Percentiles rank a stretch among this genome's conserved stretches.
Conservation (phyloP, 2,329 filamentous ascomycete species). For the Ambrosiella cleistominuta region DNA sequence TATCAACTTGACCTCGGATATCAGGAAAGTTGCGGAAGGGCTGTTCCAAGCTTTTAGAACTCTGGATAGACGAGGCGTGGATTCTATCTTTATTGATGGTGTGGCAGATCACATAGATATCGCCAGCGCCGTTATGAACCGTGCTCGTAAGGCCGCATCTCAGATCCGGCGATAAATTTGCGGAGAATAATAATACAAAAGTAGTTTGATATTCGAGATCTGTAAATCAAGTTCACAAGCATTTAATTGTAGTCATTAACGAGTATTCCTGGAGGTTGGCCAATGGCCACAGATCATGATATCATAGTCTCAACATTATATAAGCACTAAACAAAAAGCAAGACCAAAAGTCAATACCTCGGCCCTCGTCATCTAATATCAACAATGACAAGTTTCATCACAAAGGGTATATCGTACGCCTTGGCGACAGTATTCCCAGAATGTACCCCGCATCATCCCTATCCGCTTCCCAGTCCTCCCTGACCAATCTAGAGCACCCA, state of each 20-base stretch:
- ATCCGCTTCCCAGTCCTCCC: not conserved
- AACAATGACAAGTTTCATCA: not conserved
- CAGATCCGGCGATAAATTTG: slow-evolving; percentile 29
- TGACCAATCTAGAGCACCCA: not conserved
- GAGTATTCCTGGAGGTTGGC: not conserved
- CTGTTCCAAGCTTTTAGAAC: slow-evolving; percentile 77
- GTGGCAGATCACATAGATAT: slow-evolving; percentile 64
- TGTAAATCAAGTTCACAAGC: not conserved
- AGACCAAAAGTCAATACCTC: not conserved
- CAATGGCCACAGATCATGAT: not conserved
- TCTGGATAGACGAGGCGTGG: slow-evolving; percentile 61
- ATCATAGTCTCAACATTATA: not conserved
- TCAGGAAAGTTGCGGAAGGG: slow-evolving; percentile 61
- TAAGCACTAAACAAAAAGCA: not conserved
- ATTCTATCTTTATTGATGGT: slow-evolving; percentile 81
- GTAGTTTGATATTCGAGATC: not conserved
- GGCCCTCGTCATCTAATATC: not conserved
- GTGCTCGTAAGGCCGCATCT: slow-evolving; percentile 59
- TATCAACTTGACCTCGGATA: slow-evolving; percentile 53
- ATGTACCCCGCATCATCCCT: not conserved
- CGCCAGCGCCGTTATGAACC: slow-evolving; percentile 74
- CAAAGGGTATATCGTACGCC: not conserved
- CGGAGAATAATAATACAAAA: not conserved
- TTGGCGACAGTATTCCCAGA: not conserved
- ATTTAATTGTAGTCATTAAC: not conserved